Conservation (phyloP, 306 rosid genomes). For the Quercus glauca region DNA sequence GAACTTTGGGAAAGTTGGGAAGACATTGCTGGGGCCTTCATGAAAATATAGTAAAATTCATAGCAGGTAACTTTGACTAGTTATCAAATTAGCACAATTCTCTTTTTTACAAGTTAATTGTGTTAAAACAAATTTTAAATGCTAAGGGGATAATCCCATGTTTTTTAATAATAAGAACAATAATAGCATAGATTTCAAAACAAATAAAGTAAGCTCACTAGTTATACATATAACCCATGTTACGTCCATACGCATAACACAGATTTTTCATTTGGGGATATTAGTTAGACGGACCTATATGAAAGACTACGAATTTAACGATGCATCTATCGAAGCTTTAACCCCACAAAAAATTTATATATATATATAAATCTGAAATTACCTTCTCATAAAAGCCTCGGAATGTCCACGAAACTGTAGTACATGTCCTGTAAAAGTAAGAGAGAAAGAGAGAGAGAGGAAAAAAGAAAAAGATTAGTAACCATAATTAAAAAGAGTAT, state of each 20-base stretch:
- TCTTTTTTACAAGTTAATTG: too few relatives aligned
- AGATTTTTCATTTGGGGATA: not conserved
- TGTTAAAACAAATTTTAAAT: too few relatives aligned
- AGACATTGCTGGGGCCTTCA: not conserved
- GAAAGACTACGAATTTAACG: not conserved
- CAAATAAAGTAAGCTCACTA: not conserved
- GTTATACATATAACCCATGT: not conserved
- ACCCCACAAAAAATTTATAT: not conserved
- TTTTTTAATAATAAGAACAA: not conserved
- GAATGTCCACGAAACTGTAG: conserved; percentile 97
- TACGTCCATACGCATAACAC: not conserved
- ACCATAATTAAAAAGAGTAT: not conserved
- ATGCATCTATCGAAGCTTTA: not conserved
- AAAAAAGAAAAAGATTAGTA: not conserved
- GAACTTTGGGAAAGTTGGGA: not conserved
- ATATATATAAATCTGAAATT: conserved; percentile 7
- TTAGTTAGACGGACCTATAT: not conserved
- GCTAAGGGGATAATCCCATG: not conserved
- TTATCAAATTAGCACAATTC: not conserved
- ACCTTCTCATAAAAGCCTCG: conserved; percentile 99
- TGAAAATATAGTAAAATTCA: not conserved
- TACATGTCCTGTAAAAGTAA: conserved; percentile 80
- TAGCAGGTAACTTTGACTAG: not conserved
- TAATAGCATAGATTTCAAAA: not conserved
- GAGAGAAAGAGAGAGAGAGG: not conserved